Evolutionary conservation across 2,329 filamentous ascomycete genomes (phyloP), one percentile per base, ranked within the genome.

Genomic region (Colletotrichum sp.): DNA sequence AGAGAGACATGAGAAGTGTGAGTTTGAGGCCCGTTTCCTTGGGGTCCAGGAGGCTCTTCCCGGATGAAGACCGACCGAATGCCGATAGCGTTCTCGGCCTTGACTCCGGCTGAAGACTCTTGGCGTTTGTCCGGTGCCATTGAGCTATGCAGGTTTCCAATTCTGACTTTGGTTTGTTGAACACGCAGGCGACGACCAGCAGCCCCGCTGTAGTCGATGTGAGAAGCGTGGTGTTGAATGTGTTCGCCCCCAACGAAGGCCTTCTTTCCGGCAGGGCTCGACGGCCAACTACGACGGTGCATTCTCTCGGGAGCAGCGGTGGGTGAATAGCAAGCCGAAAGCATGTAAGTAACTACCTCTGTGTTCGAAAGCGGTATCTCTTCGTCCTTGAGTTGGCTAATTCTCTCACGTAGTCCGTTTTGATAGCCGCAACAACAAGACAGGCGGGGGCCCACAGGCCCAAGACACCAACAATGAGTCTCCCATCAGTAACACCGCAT

Each of bases 201-300:
- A 80, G 3, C 85, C 85, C 4, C 81, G 78, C 55, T 86, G 85
- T 67, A 80, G 82, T 16, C 79, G 83, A 5, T 86, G 85, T 59
- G 77, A 81, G 48, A 67, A 76, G 10, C 85, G 84, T 59, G 78
- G 81, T 18, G 77, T 86, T 9, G 77, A 81, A 0, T 86, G 85
- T 68, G 79, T 80, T 1, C 81, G 84, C 1, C 85, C 85, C 1
- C 79, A 78, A 1, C 83, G 81, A 57, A 82, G 80, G 77, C 84
- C 83, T 1, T 82, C 86, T 7, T 86, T 86, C 77, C 82, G 82
- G 7, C 84, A 85, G 59, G 81, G 83, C 13, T 82, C 83, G 0
- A 78, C 80, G 2, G 81, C 81, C 39, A 80, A 79, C 9, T 83
- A 86, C 57, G 80, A 73, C 8, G 71, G 65, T 3, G 18, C 65